Conservation (phyloP, 192 early-diverging fungal species). For the Glomus cerebriforme region DNA sequence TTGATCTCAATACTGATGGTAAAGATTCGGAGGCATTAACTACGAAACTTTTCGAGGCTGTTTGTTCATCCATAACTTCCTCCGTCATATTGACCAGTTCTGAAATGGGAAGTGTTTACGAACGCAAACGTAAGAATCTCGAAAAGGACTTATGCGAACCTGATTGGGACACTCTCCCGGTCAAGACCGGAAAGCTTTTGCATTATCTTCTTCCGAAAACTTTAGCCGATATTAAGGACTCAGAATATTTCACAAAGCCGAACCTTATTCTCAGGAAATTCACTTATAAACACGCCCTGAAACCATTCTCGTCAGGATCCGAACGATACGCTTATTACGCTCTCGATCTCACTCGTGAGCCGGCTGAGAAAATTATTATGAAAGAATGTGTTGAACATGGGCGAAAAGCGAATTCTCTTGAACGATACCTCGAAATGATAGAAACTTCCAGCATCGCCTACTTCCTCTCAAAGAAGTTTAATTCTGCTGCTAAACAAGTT, state of each 20-base stretch:
- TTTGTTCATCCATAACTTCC: constrained; percentile 2
- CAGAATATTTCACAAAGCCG: too few relatives aligned
- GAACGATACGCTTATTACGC: background rate
- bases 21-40: background rate
- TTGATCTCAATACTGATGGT: constrained; percentile 6
- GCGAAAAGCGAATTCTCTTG: background rate
- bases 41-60: constrained; percentile 9
- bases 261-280: too few relatives aligned
- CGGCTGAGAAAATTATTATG: background rate
- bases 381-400: constrained; percentile 2
- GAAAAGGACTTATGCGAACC: too few relatives aligned
- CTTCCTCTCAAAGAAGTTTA: constrained; percentile 9
- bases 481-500: background rate
- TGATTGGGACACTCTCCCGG: too few relatives aligned
- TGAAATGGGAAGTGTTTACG: too few relatives aligned
- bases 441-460: background rate
- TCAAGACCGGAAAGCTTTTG: too few relatives aligned
- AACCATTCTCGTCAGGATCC: too few relatives aligned
- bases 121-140: too few relatives aligned
- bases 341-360: background rate
- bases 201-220: too few relatives aligned
- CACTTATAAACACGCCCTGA: too few relatives aligned
- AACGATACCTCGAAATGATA: constrained; percentile 20
- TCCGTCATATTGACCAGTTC: background rate
- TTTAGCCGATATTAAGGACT: too few relatives aligned